A percentile compares a stretch with the other conserved stretches of the same genome.
Conservation (phyloP, 805 yeast species). For the Wickerhamomyces xylosicus region DNA sequence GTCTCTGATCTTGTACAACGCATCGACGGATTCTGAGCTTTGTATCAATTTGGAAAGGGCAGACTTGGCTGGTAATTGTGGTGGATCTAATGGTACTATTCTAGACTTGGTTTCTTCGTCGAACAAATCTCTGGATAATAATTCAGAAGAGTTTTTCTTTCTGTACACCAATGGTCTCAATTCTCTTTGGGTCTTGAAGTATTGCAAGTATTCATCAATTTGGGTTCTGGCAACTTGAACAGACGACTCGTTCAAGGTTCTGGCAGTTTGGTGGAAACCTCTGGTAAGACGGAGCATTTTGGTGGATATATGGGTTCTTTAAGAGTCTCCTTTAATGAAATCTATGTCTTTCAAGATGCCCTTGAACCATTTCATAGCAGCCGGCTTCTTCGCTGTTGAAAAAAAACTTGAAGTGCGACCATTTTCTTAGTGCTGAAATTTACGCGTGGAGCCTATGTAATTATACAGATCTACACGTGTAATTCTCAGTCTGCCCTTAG, state of each 20-base stretch:
- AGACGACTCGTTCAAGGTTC: slow-evolving; percentile 4
- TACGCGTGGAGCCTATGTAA: slow-evolving; percentile 3
- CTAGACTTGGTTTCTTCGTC: slow-evolving; percentile 24
- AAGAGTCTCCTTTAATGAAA: background rate
- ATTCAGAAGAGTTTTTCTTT: slow-evolving; percentile 26
- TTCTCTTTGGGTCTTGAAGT: slow-evolving; percentile 22
- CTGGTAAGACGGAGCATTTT: slow-evolving; percentile 11
- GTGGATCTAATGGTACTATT: slow-evolving; percentile 23
- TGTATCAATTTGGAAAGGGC: slow-evolving; percentile 19
- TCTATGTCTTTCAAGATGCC: too few relatives aligned
- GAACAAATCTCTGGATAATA: slow-evolving; percentile 29
- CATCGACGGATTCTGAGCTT: slow-evolving; percentile 11
- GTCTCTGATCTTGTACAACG: slow-evolving; percentile 8
- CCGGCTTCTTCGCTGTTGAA: background rate
- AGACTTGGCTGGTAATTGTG: slow-evolving; percentile 19
- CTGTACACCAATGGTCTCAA: slow-evolving; percentile 30
- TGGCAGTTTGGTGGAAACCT: slow-evolving; percentile 9
- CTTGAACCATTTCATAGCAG: too few relatives aligned
- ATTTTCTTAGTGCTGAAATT: slow-evolving; percentile 7
- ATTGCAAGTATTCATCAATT: slow-evolving; percentile 23
- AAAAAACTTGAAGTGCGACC: background rate
- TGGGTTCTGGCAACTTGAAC: slow-evolving; percentile 13
- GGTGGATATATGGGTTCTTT: background rate
- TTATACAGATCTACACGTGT: background rate
- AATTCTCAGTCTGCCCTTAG: slow-evolving; percentile 3